Evolutionary conservation across 2,329 filamentous ascomycete species (phyloP).

Genomic region (Penicillium sp.): DNA sequence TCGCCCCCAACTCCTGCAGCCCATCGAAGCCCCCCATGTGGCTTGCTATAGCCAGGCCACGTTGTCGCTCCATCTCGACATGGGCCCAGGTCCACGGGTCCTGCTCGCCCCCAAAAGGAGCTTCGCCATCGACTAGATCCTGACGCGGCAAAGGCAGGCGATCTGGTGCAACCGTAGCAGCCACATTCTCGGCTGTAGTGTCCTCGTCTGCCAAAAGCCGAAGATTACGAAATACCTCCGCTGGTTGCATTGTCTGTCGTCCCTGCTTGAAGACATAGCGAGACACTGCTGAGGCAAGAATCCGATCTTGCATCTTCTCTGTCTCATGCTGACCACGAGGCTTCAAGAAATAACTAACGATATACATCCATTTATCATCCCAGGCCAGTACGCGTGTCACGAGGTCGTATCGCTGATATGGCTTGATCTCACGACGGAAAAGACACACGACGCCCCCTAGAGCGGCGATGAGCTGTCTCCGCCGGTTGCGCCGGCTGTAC

Average conservation of each 20-base stretch:
- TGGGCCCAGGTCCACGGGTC: not conserved
- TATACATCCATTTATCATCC: slow-evolving; percentile 9
- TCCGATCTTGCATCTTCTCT: not conserved
- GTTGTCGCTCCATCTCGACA: slow-evolving; percentile 1
- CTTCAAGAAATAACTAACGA: slow-evolving; percentile 2
- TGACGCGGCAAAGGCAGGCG: not conserved
- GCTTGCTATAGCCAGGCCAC: not conserved
- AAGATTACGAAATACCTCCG: not conserved
- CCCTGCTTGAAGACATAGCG: slow-evolving; percentile 2
- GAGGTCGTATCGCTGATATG: not conserved
- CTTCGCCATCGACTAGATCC: not conserved
- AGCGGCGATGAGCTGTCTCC: not conserved
- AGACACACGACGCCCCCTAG: slow-evolving; percentile 1
- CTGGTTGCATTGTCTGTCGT: not conserved
- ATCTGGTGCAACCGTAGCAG: not conserved
- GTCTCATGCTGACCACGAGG: not conserved
- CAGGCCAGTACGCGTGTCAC: slow-evolving; percentile 2
- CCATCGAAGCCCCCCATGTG: not conserved
- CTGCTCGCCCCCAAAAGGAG: not conserved
- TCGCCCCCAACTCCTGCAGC: not conserved
- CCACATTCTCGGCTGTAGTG: not conserved
- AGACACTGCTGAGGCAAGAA: slow-evolving; percentile 1
- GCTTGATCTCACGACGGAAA: slow-evolving; percentile 6
- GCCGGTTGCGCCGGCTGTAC: not conserved
- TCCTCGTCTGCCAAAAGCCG: not conserved